Percentiles rank a stretch among this genome's conserved stretches.
These are phyloP conservation scores for Boletus edulis DNA, from an alignment of 768 basidiomycete genomes.

Conservation along the genomic window DNA sequence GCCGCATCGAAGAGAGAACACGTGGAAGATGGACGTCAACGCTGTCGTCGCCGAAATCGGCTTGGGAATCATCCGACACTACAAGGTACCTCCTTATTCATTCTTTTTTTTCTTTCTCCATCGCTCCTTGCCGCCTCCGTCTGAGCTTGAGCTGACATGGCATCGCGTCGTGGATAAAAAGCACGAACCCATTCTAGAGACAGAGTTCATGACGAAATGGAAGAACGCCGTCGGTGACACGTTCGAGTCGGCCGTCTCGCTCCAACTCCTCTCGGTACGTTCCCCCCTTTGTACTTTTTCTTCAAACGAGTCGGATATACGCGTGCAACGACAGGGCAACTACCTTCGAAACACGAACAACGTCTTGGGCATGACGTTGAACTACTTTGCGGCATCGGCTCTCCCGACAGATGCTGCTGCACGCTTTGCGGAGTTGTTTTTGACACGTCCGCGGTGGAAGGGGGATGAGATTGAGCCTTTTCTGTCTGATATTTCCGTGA, in stretches of 20 bases:
- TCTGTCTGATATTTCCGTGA: slow-evolving; percentile 77
- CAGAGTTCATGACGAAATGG: slow-evolving; percentile 67
- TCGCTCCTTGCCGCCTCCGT: neutral
- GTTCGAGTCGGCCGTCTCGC: slow-evolving; percentile 59
- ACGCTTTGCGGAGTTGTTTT: slow-evolving; percentile 87
- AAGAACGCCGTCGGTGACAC: slow-evolving; percentile 71
- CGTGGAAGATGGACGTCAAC: slow-evolving; percentile 66
- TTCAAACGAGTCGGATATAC: neutral
- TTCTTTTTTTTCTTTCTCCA: neutral
- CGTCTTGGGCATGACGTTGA: slow-evolving; percentile 42
- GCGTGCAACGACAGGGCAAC: slow-evolving; percentile 60
- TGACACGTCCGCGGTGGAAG: slow-evolving; percentile 73
- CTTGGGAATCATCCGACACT: slow-evolving; percentile 61
- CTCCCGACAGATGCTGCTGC: slow-evolving; percentile 77
- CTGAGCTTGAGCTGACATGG: neutral
- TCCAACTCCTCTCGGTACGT: slow-evolving; percentile 66
- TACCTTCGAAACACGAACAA: slow-evolving; percentile 50
- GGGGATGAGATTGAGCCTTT: slow-evolving; percentile 81
- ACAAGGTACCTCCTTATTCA: slow-evolving; percentile 43
- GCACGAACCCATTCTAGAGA: slow-evolving; percentile 58
- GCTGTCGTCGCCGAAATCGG: slow-evolving; percentile 75
- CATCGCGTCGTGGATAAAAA: slow-evolving; percentile 23
- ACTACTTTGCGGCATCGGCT: slow-evolving; percentile 71
- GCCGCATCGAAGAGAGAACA: slow-evolving; percentile 47
- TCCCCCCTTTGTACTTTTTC: neutral